A percentile compares a stretch with the other conserved stretches of the same genome.
Conservation (phyloP, 2,329 filamentous ascomycete species). For the Epichloe sp. region DNA sequence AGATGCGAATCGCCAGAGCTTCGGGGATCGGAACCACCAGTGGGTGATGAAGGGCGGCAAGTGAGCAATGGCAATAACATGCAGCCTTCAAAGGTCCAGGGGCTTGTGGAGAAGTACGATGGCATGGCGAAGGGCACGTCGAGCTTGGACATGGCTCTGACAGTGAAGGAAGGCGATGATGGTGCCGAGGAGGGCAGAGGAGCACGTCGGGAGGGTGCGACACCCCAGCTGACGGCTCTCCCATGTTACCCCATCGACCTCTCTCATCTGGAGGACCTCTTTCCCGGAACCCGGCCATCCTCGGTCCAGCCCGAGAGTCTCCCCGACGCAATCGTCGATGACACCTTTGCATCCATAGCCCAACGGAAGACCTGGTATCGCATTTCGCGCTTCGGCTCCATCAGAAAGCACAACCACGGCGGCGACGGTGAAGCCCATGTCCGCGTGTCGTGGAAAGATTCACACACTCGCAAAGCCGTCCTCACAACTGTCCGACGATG, state of each 20-base stretch:
- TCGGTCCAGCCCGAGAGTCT: constrained; percentile 22
- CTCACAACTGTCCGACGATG: constrained; percentile 48
- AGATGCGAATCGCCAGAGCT: constrained; percentile 10
- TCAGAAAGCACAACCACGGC: constrained; percentile 40
- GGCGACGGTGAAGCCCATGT: constrained; percentile 45
- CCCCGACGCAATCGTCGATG: constrained; percentile 33
- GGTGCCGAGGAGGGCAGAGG: not conserved
- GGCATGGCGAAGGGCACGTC: constrained; percentile 20
- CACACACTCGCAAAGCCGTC: constrained; percentile 37
- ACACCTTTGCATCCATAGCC: constrained; percentile 40
- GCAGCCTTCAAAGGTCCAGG: constrained; percentile 33
- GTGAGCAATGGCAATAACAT: constrained; percentile 6
- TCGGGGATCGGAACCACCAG: constrained; percentile 5
- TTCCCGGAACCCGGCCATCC: constrained; percentile 13
- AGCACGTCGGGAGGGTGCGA: not conserved
- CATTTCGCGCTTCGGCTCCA: constrained; percentile 45
- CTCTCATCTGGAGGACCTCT: constrained; percentile 21
- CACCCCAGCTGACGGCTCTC: constrained; percentile 6
- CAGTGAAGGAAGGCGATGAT: not conserved
- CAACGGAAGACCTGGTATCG: constrained; percentile 55
- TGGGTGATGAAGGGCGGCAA: constrained; percentile 5
- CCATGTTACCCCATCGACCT: constrained; percentile 19
- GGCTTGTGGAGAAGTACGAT: constrained; percentile 38
- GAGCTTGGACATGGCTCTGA: not conserved
- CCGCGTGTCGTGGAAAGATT: constrained; percentile 44